Percentiles rank a stretch among this genome's conserved stretches.
These are phyloP conservation scores for Kappamyces sp. DNA, from an alignment of 192 early-diverging fungal genomes.

Conservation along the genomic window DNA sequence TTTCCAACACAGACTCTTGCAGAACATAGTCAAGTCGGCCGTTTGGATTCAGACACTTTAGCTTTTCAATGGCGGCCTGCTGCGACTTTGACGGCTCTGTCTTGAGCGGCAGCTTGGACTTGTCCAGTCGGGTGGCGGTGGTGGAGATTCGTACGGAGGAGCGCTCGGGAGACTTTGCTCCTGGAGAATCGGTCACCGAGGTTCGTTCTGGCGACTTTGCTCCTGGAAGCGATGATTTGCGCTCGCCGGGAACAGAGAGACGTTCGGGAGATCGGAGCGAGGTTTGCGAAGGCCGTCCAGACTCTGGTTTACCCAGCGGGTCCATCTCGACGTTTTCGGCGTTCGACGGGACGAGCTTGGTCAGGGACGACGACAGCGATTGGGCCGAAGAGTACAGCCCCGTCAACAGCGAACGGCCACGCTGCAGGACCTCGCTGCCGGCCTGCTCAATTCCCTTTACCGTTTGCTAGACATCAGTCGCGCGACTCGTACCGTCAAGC, in stretches of 20 bases:
- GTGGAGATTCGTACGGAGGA: too few species aligned
- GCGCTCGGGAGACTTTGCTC: too few species aligned
- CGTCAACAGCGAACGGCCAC: not conserved
- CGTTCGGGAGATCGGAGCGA: slow-evolving; percentile 1
- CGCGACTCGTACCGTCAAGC: slow-evolving; percentile 59
- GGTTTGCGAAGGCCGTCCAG: not conserved
- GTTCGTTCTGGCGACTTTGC: too few species aligned
- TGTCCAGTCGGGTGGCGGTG: slow-evolving; percentile 16
- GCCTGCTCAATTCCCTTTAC: slow-evolving; percentile 13
- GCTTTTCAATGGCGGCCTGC: slow-evolving; percentile 20
- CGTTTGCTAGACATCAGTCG: slow-evolving; percentile 7
- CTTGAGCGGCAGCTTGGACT: not conserved
- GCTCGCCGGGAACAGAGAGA: slow-evolving; percentile 12
- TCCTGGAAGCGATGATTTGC: slow-evolving; percentile 1
- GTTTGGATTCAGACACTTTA: slow-evolving; percentile 41
- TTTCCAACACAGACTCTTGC: slow-evolving; percentile 65
- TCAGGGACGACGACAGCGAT: not conserved
- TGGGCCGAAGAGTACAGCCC: slow-evolving; percentile 4
- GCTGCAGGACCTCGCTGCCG: slow-evolving; percentile 1
- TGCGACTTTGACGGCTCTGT: not conserved
- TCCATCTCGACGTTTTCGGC: slow-evolving; percentile 5
- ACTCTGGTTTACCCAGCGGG: slow-evolving; percentile 8
- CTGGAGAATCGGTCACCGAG: too few species aligned
- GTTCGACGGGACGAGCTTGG: slow-evolving; percentile 6
- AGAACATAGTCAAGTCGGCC: slow-evolving; percentile 61